A percentile compares a stretch with the other conserved stretches of the same genome.
These are phyloP conservation scores for Linnemannia schmuckeri DNA, from an alignment of 192 early-diverging fungal species.

Conservation along the genomic window DNA sequence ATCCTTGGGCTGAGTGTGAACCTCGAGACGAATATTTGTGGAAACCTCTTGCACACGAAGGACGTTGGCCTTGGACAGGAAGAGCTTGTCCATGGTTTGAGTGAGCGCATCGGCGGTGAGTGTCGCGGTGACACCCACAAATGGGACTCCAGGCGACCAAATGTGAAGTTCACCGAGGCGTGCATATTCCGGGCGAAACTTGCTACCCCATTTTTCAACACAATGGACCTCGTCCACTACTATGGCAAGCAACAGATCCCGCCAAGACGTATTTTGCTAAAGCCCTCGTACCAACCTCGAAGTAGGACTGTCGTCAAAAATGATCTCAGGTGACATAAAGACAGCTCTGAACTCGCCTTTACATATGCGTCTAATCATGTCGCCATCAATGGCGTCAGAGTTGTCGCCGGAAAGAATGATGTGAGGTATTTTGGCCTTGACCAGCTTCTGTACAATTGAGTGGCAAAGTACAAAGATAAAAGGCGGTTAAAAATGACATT, in stretches of 20 bases:
- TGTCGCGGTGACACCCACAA: constrained; percentile 24
- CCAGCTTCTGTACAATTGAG: constrained; percentile 17
- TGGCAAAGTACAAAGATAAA: constrained; percentile 8
- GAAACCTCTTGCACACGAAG: constrained; percentile 3
- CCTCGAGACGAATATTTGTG: constrained; percentile 17
- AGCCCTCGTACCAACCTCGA: constrained; percentile 2
- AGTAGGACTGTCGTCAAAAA: constrained; percentile 4
- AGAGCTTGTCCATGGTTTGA: too few relatives aligned
- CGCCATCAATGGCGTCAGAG: not conserved
- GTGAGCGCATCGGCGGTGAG: constrained; percentile 8
- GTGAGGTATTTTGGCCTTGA: constrained; percentile 10
- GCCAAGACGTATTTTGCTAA: constrained; percentile 1
- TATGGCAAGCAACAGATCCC: constrained; percentile 6
- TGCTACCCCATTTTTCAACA: constrained; percentile 13
- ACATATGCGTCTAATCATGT: not conserved
- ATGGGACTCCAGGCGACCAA: constrained; percentile 21
- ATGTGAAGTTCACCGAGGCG: constrained; percentile 20
- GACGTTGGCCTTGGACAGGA: not conserved
- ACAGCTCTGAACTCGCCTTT: constrained; percentile 33
- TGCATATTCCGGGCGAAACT: constrained; percentile 20
- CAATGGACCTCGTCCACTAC: constrained; percentile 27
- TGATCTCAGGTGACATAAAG: constrained; percentile 21
- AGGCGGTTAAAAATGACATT: not conserved
- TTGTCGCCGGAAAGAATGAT: constrained; percentile 19
- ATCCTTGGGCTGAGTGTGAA: constrained; percentile 20